Evolutionary conservation across 2,329 filamentous ascomycete genomes (phyloP).

Genomic region (Penicillium digitatum): DNA sequence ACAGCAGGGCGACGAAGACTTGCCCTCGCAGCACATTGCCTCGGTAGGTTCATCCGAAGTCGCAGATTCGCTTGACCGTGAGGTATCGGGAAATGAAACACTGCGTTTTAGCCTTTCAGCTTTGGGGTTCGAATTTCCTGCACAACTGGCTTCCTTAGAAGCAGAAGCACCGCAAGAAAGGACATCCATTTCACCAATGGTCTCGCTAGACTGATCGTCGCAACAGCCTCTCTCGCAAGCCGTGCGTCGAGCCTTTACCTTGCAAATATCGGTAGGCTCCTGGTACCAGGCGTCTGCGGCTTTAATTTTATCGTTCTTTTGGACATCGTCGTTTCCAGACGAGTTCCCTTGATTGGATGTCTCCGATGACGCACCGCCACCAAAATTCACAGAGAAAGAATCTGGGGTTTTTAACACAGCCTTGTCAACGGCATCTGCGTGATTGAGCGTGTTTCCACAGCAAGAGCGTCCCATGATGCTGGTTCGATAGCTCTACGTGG

Average conservation of each 20-base stretch:
- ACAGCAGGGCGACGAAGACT: slow-evolving; percentile 41
- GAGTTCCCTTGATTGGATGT: neutral
- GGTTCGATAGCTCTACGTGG: neutral
- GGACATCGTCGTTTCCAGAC: neutral
- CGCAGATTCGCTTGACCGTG: neutral
- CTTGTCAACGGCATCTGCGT: neutral
- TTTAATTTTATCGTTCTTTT: neutral
- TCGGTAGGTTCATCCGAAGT: neutral
- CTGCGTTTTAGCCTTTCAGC: neutral
- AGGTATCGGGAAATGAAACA: neutral
- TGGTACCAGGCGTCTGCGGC: neutral
- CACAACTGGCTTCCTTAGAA: neutral
- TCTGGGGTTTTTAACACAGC: neutral
- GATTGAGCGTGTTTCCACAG: neutral
- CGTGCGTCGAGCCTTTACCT: neutral
- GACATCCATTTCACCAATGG: neutral
- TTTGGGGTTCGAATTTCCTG: neutral
- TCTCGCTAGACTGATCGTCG: neutral
- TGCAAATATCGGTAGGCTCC: neutral
- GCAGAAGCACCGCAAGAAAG: neutral
- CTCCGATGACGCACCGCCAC: neutral
- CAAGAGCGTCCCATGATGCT: neutral
- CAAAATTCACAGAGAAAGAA: neutral
- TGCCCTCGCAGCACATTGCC: slow-evolving; percentile 27
- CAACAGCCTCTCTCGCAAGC: neutral